Evolutionary conservation across 164 flowering plant species (phyloP), one percentile per base, ranked within the genome.

Genomic region (Vitis rupestris): DNA sequence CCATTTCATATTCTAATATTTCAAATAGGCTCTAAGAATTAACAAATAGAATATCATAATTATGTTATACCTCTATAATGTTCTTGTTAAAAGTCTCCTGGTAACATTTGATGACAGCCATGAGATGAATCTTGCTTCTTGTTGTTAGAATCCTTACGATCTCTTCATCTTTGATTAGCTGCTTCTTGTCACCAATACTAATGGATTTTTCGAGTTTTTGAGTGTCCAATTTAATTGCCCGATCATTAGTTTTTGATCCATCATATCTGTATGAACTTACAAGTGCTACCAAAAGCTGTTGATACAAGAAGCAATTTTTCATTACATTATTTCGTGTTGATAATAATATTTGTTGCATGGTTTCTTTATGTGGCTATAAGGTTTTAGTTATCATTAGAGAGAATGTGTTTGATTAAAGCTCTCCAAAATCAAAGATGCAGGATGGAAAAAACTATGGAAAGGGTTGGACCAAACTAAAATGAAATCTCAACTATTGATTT

Each of bases 81-180:
- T 49, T 49, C 9, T 77, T 73, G 63, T 84, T 83, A 31, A 68
- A 56, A 13, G 80, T 71, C 64, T 83, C 85, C 63, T 83, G 75
- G 84, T 86, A 87, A 66, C 81, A 79, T 11, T 69, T 71, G 74
- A 70, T 84, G 15, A 87, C 49, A 8, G 76, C 73, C 64, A 75
- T 72, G 64, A 89, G 82, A 72, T 85, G 90, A n/a, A 59, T 78
- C 81, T 88, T 91, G 86, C 94, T 89, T 63, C 97, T 86, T 23
- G 97, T 91, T 58, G 90, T 16, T 10, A 91, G 69, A 12, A 91
- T 88, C 72, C 85, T 81, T 58, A 89, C 72, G 1, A 87, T 76
- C 50, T 87, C 90, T 1, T 85, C 91, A 31, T 87, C 76, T 55
- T 86, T 89, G 27, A 23, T 23, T 0, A 81, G 16, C 13, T 78